Percentiles rank a stretch among this genome's conserved stretches.
phyloP scores from a whole-genome alignment of 768 basidiomycete species.

The Piloderma croceum region DNA sequence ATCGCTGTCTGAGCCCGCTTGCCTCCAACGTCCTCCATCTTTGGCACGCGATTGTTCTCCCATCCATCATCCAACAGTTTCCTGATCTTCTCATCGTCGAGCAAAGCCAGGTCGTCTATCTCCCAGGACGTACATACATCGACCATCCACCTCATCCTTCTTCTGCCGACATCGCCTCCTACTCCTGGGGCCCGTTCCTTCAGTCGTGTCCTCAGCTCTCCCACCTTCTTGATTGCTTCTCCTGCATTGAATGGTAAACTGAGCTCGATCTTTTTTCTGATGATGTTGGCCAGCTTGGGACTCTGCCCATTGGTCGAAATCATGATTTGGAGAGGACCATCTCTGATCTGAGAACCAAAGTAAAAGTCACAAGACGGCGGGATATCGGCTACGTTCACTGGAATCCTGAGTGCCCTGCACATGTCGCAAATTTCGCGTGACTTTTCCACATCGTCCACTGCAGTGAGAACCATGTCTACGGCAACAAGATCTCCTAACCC shows the following conservation, averaged over 20 bases:
- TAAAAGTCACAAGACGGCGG: constrained; percentile 97
- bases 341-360: constrained; percentile 90
- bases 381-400: constrained; percentile 95
- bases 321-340: constrained; percentile 91
- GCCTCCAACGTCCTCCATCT: constrained; percentile 37
- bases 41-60: constrained; percentile 56
- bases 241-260: constrained; percentile 70
- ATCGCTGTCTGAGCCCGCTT: constrained; percentile 9
- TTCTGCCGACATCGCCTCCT: constrained; percentile 69
- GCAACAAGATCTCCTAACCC: constrained; percentile 60
- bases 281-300: constrained; percentile 83
- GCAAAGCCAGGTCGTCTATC: constrained; percentile 68
- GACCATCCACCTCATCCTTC: constrained; percentile 91
- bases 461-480: constrained; percentile 85
- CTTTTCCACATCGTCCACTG: constrained; percentile 76
- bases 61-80: constrained; percentile 79
- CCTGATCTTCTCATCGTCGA: constrained; percentile 63
- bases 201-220: constrained; percentile 63
- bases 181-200: constrained; percentile 79
- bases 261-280: constrained; percentile 62
- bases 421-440: constrained; percentile 68
- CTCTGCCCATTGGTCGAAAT: constrained; percentile 93
- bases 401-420: constrained; percentile 64
- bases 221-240: constrained; percentile 74
- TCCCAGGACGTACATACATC: constrained; percentile 81